Conservation (phyloP, 106 monocot genomes). For the Dendrobium huoshanense region DNA sequence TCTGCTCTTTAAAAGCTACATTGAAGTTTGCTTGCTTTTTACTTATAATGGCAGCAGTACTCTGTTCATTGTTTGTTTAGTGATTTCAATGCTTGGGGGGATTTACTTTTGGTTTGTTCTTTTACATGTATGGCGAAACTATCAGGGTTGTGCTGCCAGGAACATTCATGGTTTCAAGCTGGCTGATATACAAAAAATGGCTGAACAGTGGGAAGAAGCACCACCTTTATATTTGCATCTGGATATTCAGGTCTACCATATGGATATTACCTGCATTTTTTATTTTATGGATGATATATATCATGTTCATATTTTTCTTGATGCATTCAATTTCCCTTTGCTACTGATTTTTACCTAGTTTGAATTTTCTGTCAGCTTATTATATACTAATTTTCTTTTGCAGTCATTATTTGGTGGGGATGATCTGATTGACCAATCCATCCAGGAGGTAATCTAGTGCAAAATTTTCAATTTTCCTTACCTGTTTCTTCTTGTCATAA, state of each 20-base stretch:
- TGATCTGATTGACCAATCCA: slow-evolving; percentile 54
- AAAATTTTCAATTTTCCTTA: neutral
- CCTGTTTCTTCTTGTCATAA: neutral
- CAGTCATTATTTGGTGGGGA: slow-evolving; percentile 80
- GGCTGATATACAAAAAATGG: slow-evolving; percentile 82
- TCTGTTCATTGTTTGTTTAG: neutral
- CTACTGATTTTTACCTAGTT: neutral
- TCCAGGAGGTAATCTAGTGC: slow-evolving; percentile 67
- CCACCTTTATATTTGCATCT: slow-evolving; percentile 75
- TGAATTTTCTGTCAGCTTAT: neutral
- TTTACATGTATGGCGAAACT: slow-evolving; percentile 1
- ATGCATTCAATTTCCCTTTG: neutral
- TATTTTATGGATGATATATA: neutral
- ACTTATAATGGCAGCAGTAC: neutral
- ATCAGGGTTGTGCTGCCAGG: slow-evolving; percentile 96
- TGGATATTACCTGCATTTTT: neutral
- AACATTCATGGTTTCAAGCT: slow-evolving; percentile 87
- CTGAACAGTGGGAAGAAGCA: slow-evolving; percentile 87
- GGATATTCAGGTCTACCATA: slow-evolving; percentile 52
- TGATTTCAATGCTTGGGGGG: neutral
- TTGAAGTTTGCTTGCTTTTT: neutral
- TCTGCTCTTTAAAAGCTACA: neutral
- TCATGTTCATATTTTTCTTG: neutral
- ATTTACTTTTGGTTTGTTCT: slow-evolving; percentile 11
- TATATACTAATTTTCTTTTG: slow-evolving; percentile 7